These are phyloP conservation scores for Hemileccinum rubropunctum DNA, from an alignment of 768 basidiomycete species.

Conservation along the genomic window DNA sequence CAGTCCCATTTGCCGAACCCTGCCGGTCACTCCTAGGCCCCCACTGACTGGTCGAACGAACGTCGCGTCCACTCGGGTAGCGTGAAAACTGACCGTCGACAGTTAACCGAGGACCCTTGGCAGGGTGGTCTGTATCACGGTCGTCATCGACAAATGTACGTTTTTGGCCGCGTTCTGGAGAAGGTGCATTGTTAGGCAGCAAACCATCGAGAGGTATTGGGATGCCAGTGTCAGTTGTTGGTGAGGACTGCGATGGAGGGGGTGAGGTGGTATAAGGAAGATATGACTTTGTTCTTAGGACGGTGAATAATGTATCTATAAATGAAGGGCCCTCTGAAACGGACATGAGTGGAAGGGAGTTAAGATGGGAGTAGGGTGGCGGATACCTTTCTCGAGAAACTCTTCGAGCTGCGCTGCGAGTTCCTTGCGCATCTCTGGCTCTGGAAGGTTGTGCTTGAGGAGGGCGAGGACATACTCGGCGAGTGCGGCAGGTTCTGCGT, in stretches of 20 bases:
- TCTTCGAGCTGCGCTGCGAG: slow-evolving; percentile 78
- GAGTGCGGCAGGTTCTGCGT: slow-evolving; percentile 91
- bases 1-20: slow-evolving; percentile 25
- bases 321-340: slow-evolving; percentile 65
- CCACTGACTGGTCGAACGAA: slow-evolving; percentile 44
- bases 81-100: slow-evolving; percentile 67
- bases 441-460: slow-evolving; percentile 84
- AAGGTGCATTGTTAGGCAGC: slow-evolving; percentile 42
- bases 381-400: slow-evolving; percentile 86
- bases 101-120: slow-evolving; percentile 71
- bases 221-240: slow-evolving; percentile 58
- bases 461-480: slow-evolving; percentile 94
- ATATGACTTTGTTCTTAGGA: slow-evolving; percentile 83
- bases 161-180: slow-evolving; percentile 61
- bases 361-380: not conserved
- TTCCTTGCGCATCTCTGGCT: slow-evolving; percentile 79
- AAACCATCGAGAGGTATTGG: slow-evolving; percentile 76
- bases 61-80: slow-evolving; percentile 44
- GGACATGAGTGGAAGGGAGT: slow-evolving; percentile 9
- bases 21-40: slow-evolving; percentile 32
- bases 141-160: slow-evolving; percentile 64
- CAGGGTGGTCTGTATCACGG: slow-evolving; percentile 51
- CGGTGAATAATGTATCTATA: slow-evolving; percentile 82
- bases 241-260: slow-evolving; percentile 31
- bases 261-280: slow-evolving; percentile 63